These are phyloP conservation scores for Nannochloris sp. DNA, from an alignment of 139 green algal species.

Conservation along the genomic window DNA sequence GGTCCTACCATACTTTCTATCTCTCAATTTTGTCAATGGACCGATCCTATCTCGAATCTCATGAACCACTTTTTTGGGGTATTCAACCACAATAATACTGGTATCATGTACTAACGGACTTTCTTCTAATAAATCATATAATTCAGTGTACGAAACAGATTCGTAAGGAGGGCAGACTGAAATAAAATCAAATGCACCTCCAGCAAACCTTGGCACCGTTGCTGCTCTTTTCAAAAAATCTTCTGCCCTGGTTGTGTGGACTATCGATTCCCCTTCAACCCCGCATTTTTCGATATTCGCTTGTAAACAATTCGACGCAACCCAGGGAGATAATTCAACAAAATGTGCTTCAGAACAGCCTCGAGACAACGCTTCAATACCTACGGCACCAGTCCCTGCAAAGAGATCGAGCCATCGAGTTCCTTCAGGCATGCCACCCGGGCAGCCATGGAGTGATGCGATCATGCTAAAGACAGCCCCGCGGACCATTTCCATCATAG, in stretches of 20 bases:
- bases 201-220: slow-evolving; percentile 27
- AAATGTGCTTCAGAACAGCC: slow-evolving; percentile 65
- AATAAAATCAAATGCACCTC: slow-evolving; percentile 87
- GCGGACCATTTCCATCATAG: slow-evolving; percentile 85
- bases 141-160: slow-evolving; percentile 77
- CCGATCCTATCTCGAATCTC: slow-evolving; percentile 45
- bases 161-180: slow-evolving; percentile 87
- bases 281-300: slow-evolving; percentile 43
- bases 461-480: slow-evolving; percentile 78
- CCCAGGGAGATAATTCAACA: slow-evolving; percentile 83
- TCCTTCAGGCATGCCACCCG: slow-evolving; percentile 22
- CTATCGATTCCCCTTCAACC: slow-evolving; percentile 15
- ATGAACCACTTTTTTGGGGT: slow-evolving; percentile 55
- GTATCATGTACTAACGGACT: slow-evolving; percentile 59
- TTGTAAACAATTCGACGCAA: slow-evolving; percentile 52
- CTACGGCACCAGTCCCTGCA: slow-evolving; percentile 61
- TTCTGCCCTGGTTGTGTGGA: slow-evolving; percentile 65
- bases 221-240: slow-evolving; percentile 54
- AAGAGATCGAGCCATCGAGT: slow-evolving; percentile 75
- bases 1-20: slow-evolving; percentile 81
- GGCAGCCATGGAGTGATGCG: slow-evolving; percentile 28
- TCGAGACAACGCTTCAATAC: slow-evolving; percentile 54
- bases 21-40: slow-evolving; percentile 51
- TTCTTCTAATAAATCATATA: slow-evolving; percentile 65
- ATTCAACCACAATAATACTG: slow-evolving; percentile 78